These are phyloP conservation scores for Aspergillus vadensis DNA, from an alignment of 2,329 filamentous ascomycete genomes.

Conservation along the genomic window DNA sequence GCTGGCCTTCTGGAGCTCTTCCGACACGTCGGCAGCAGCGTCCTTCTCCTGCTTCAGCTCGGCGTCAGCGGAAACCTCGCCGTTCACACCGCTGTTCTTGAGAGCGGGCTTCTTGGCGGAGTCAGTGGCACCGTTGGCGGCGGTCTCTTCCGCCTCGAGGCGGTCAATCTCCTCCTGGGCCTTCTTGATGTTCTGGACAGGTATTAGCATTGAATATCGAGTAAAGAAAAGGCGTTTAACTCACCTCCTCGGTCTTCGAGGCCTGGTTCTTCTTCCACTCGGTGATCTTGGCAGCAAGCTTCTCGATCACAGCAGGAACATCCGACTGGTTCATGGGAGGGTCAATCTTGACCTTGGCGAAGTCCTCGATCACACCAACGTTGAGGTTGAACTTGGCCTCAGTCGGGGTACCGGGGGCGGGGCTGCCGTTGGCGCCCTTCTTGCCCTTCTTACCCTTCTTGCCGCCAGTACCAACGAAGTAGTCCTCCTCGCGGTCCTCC, in stretches of 20 bases:
- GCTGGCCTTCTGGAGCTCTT: conserved; percentile 62
- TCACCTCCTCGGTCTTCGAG: conserved; percentile 84
- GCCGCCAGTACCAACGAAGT: conserved; percentile 70
- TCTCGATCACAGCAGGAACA: conserved; percentile 76
- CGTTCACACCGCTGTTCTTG: conserved; percentile 56
- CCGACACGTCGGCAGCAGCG: conserved; percentile 59
- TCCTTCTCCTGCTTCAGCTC: conserved; percentile 61
- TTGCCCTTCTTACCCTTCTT: conserved; percentile 90
- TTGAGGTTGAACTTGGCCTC: conserved; percentile 77
- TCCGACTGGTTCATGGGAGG: conserved; percentile 85
- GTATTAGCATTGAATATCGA: conserved; percentile 12
- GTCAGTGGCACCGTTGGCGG: conserved; percentile 52
- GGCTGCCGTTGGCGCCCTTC: conserved; percentile 60
- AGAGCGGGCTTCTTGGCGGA: conserved; percentile 56
- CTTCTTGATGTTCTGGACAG: conserved; percentile 84
- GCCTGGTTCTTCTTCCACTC: conserved; percentile 91
- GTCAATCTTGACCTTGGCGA: conserved; percentile 79
- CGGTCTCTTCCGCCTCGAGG: conserved; percentile 70
- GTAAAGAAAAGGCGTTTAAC: conserved; percentile 34
- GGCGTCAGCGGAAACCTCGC: conserved; percentile 54
- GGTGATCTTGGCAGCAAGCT: conserved; percentile 87
- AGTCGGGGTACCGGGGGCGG: conserved; percentile 54
- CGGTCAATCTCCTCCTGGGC: conserved; percentile 93
- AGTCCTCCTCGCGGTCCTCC: conserved; percentile 84
- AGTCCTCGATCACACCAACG: conserved; percentile 88